A percentile compares a stretch with the other conserved stretches of the same genome.
Conservation (phyloP, 192 early-diverging fungal genomes). For the Coemansia sp. region DNA sequence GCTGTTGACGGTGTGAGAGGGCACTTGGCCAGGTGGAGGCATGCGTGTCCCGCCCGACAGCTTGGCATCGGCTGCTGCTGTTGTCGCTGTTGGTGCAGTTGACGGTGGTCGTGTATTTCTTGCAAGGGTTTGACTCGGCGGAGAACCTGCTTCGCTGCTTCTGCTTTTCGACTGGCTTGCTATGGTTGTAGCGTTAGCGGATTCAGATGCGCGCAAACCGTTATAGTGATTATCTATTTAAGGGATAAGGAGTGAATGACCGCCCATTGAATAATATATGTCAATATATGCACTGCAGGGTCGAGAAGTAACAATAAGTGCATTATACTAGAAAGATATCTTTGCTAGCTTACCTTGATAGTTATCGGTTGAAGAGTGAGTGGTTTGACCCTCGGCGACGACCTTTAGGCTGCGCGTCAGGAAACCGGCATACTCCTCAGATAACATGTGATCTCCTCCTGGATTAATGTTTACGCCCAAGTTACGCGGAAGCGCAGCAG, state of each 20-base stretch:
- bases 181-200: too few species aligned
- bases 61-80: slow-evolving; percentile 2
- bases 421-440: slow-evolving; percentile 28
- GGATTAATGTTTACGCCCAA: slow-evolving; percentile 42
- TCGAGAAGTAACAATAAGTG: too few species aligned
- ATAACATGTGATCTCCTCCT: slow-evolving; percentile 23
- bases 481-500: slow-evolving; percentile 29
- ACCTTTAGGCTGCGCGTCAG: slow-evolving; percentile 28
- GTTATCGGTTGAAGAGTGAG: neutral
- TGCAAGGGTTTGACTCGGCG: neutral
- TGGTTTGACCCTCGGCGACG: slow-evolving; percentile 14
- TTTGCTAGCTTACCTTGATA: slow-evolving; percentile 1
- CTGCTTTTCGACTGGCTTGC: neutral
- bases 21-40: neutral
- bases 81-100: neutral
- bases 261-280: too few species aligned
- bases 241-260: too few species aligned
- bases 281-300: too few species aligned
- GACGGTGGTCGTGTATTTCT: neutral
- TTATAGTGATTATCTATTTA: too few species aligned
- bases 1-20: neutral
- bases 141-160: slow-evolving; percentile 1
- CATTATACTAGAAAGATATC: neutral
- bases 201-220: too few species aligned
- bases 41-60: neutral